These are phyloP conservation scores for Pichia terricola DNA, from an alignment of 1,139 yeast species.

Conservation along the genomic window DNA sequence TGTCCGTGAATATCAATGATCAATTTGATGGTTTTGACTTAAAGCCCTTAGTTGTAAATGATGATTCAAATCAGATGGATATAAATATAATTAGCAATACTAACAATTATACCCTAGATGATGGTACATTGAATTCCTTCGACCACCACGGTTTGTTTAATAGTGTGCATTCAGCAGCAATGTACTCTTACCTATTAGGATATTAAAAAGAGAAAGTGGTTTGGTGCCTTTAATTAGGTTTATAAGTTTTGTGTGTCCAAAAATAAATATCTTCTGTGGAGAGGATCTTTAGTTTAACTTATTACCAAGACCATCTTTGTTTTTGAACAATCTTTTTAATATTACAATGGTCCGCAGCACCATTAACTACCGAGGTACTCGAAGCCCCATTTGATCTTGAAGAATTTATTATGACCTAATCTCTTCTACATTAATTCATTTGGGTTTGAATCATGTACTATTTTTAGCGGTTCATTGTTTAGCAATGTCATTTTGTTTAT, in stretches of 20 bases:
- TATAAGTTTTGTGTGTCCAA: neutral
- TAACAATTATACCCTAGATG: too few species aligned
- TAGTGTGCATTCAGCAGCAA: constrained; percentile 32
- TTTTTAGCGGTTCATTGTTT: too few species aligned
- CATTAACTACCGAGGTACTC: constrained; percentile 24
- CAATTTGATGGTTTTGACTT: constrained; percentile 3
- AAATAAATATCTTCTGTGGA: neutral
- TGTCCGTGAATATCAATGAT: constrained; percentile 3
- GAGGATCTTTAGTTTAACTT: neutral
- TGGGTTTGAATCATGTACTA: too few species aligned
- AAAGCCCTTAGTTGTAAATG: constrained; percentile 1
- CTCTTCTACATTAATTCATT: neutral
- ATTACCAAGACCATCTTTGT: neutral
- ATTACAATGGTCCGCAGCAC: constrained; percentile 29
- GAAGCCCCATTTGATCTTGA: constrained; percentile 25
- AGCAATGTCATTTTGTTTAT: too few species aligned
- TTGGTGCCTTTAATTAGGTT: too few species aligned
- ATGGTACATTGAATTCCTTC: neutral
- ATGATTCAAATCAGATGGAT: constrained; percentile 1
- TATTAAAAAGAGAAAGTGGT: too few species aligned
- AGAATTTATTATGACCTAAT: constrained; percentile 17
- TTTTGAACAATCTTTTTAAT: neutral
- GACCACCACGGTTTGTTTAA: constrained; percentile 23
- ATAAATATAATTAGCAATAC: too few species aligned
- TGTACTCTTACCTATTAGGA: constrained; percentile 7